A percentile compares a stretch with the other conserved stretches of the same genome.
phyloP scores from a whole-genome alignment of 352 stramenopile species.

The Pythium rhizo-oryzae region DNA sequence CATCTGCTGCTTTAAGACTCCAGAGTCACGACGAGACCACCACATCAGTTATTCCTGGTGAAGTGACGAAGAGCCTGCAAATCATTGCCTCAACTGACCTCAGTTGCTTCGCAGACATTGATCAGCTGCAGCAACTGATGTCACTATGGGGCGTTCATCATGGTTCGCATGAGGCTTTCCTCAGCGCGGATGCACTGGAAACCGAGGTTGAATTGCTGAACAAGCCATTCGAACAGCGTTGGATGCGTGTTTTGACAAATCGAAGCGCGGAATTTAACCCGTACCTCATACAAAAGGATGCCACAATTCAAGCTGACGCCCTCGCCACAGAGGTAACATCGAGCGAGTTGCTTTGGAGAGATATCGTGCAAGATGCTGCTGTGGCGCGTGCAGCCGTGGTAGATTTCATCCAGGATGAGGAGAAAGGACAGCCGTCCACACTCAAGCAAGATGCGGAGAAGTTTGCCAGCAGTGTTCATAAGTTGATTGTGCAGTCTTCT shows the following conservation, averaged over 20 bases:
- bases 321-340: conserved; percentile 52
- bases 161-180: conserved; percentile 50
- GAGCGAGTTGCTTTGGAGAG: conserved; percentile 60
- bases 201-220: conserved; percentile 29
- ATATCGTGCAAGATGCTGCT: conserved; percentile 45
- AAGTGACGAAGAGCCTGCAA: conserved; percentile 69
- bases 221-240: conserved; percentile 49
- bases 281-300: conserved; percentile 62
- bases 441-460: conserved; percentile 76
- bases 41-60: background rate
- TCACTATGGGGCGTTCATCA: conserved; percentile 66
- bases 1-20: conserved; percentile 46
- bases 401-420: conserved; percentile 39
- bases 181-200: conserved; percentile 19
- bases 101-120: conserved; percentile 54
- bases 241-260: conserved; percentile 43
- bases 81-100: conserved; percentile 82
- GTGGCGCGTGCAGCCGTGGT: conserved; percentile 34
- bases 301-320: conserved; percentile 47
- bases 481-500: conserved; percentile 48
- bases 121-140: conserved; percentile 62
- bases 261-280: conserved; percentile 69
- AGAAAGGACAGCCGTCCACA: conserved; percentile 45
- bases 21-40: conserved; percentile 23
- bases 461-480: conserved; percentile 80